These are phyloP conservation scores for Trichoderma pleuroti DNA, from an alignment of 2,329 filamentous ascomycete genomes.

Conservation along the genomic window DNA sequence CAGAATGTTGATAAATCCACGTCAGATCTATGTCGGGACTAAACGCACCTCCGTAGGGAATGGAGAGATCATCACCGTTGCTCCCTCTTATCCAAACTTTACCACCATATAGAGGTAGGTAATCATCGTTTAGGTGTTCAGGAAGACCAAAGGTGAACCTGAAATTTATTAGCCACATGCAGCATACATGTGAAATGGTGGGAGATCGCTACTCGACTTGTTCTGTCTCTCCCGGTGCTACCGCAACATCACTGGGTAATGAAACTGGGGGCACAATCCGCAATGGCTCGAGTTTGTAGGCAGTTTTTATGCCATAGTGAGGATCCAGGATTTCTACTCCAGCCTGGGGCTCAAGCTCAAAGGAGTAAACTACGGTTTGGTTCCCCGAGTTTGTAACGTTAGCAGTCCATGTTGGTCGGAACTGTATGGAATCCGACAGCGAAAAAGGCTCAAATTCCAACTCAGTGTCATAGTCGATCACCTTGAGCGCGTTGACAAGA, in stretches of 20 bases:
- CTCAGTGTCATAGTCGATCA: conserved; percentile 37
- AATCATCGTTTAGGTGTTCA: conserved; percentile 30
- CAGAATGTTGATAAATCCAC: neutral
- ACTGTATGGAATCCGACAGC: conserved; percentile 48
- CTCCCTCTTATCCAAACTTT: conserved; percentile 41
- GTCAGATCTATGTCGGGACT: neutral
- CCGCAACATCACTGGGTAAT: conserved; percentile 27
- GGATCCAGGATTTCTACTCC: conserved; percentile 35
- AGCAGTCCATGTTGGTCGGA: conserved; percentile 34
- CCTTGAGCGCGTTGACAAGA: conserved; percentile 43
- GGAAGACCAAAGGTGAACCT: conserved; percentile 33
- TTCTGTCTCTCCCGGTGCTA: conserved; percentile 31
- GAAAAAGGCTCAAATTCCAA: conserved; percentile 42
- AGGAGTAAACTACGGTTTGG: conserved; percentile 39
- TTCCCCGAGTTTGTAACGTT: conserved; percentile 44
- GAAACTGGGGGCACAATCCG: conserved; percentile 29
- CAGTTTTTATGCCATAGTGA: conserved; percentile 29
- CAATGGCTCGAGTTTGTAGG: conserved; percentile 29
- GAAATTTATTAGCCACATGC: neutral
- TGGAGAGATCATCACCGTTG: conserved; percentile 39
- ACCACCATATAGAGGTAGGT: conserved; percentile 43
- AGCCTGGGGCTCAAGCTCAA: conserved; percentile 39
- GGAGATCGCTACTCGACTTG: conserved; percentile 27
- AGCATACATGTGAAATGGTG: neutral
- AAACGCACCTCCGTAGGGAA: conserved; percentile 40